phyloP scores from a whole-genome alignment of 2,329 filamentous ascomycete genomes.

The Fusarium graminum region DNA sequence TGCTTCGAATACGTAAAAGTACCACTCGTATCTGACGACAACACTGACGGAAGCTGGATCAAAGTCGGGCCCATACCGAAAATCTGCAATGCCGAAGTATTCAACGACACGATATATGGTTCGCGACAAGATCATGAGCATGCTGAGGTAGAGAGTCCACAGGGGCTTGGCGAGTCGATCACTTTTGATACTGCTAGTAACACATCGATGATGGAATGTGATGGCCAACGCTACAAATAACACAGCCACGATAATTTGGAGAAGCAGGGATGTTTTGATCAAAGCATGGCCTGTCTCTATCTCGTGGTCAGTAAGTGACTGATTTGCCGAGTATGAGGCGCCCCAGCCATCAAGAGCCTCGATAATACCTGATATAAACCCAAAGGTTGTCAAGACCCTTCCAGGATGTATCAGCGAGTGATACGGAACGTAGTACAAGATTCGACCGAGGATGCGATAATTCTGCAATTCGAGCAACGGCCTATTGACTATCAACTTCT shows the following conservation, averaged over 20 bases:
- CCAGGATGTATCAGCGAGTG: constrained; percentile 65
- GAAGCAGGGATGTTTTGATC: constrained; percentile 63
- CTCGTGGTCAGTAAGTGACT: constrained; percentile 53
- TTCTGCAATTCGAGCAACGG: constrained; percentile 72
- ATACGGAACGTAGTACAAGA: constrained; percentile 70
- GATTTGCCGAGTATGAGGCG: constrained; percentile 62
- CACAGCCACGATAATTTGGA: constrained; percentile 67
- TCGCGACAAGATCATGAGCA: constrained; percentile 62
- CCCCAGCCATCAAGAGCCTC: constrained; percentile 63
- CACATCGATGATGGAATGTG: constrained; percentile 63
- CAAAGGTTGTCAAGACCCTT: constrained; percentile 61
- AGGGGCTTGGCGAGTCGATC: constrained; percentile 55
- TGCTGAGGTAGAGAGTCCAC: constrained; percentile 64
- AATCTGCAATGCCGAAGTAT: constrained; percentile 65
- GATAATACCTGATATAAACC: constrained; percentile 60
- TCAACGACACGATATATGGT: constrained; percentile 72
- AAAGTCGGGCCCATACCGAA: constrained; percentile 55
- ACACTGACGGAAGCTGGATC: constrained; percentile 57
- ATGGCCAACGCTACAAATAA: constrained; percentile 63
- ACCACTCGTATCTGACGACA: constrained; percentile 69
- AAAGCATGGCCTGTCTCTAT: constrained; percentile 60
- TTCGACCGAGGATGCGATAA: constrained; percentile 71
- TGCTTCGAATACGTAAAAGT: constrained; percentile 70
- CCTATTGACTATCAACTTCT: constrained; percentile 51
- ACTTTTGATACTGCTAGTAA: constrained; percentile 52